A percentile compares a stretch with the other conserved stretches of the same genome.
These are phyloP conservation scores for Euphrasia arctica DNA, from an alignment of 305 asterid species.

Conservation along the genomic window DNA sequence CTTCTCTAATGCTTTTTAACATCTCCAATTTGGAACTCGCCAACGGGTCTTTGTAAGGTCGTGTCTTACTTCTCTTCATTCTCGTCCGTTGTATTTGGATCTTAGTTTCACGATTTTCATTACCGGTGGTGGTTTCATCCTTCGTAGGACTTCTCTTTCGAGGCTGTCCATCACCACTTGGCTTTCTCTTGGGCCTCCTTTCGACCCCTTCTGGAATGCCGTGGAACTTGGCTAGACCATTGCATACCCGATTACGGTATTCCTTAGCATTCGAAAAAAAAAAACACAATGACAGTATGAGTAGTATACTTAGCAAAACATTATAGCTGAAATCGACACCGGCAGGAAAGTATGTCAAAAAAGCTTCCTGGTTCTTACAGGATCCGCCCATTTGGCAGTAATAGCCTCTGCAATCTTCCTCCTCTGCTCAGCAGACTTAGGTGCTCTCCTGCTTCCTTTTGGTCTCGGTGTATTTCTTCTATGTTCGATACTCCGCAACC, in stretches of 20 bases:
- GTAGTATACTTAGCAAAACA: slow-evolving; percentile 4
- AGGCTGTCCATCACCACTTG: slow-evolving; percentile 41
- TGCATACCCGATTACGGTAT: slow-evolving; percentile 60
- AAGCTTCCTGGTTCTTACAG: slow-evolving; percentile 44
- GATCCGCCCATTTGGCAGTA: slow-evolving; percentile 98
- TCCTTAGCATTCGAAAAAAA: slow-evolving; percentile 27
- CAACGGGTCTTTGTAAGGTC: slow-evolving; percentile 73
- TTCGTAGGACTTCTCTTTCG: slow-evolving; percentile 39
- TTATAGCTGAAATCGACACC: neutral
- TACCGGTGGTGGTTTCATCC: slow-evolving; percentile 31
- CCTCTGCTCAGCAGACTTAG: slow-evolving; percentile 86
- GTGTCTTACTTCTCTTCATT: slow-evolving; percentile 42
- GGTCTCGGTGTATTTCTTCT: slow-evolving; percentile 41
- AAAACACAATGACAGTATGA: slow-evolving; percentile 8
- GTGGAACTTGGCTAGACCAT: slow-evolving; percentile 63
- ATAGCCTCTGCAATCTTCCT: slow-evolving; percentile 85
- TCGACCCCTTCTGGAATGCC: slow-evolving; percentile 51
- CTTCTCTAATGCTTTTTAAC: slow-evolving; percentile 70
- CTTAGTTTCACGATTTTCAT: slow-evolving; percentile 30
- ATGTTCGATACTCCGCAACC: slow-evolving; percentile 64
- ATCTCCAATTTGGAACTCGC: slow-evolving; percentile 74
- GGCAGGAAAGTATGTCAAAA: neutral
- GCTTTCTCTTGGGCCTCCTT: slow-evolving; percentile 59
- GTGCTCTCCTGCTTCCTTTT: slow-evolving; percentile 82
- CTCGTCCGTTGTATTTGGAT: slow-evolving; percentile 25